These are phyloP conservation scores for Eucalyptus paniculata DNA, from an alignment of 345 rosid genomes.

Conservation along the genomic window DNA sequence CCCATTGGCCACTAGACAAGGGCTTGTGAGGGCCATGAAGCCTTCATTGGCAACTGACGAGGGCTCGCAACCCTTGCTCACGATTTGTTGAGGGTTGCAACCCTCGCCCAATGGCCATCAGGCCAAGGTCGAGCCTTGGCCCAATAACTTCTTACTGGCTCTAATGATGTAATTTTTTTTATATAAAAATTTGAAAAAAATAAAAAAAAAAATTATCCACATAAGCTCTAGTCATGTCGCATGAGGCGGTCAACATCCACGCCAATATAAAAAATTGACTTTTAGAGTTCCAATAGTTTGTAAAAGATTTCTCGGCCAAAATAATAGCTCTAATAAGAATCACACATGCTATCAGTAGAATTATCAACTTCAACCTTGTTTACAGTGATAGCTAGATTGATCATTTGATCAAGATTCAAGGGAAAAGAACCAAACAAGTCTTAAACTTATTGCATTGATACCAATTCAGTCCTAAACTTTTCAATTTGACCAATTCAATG, in stretches of 20 bases:
- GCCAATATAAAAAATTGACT: neutral
- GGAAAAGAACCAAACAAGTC: too few relatives aligned
- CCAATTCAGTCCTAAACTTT: too few relatives aligned
- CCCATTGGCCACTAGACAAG: neutral
- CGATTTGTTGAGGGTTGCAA: neutral
- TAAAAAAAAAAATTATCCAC: too few relatives aligned
- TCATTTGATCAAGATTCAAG: neutral
- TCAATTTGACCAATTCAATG: too few relatives aligned
- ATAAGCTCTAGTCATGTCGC: accelerated
- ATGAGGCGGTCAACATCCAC: neutral
- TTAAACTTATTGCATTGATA: too few relatives aligned
- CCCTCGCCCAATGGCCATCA: too few relatives aligned
- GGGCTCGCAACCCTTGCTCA: neutral
- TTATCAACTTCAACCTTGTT: neutral
- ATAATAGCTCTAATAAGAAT: neutral
- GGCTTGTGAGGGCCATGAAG: neutral
- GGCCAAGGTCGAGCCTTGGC: neutral
- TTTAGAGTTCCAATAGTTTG: neutral
- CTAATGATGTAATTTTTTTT: accelerated
- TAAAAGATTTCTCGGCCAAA: neutral
- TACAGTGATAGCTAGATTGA: neutral
- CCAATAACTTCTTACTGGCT: neutral
- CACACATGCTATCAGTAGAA: neutral
- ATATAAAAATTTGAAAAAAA: too few relatives aligned
- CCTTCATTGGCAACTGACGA: neutral